Conservation (phyloP, 31 red algal species). For the Porphyra umbilicalis region DNA sequence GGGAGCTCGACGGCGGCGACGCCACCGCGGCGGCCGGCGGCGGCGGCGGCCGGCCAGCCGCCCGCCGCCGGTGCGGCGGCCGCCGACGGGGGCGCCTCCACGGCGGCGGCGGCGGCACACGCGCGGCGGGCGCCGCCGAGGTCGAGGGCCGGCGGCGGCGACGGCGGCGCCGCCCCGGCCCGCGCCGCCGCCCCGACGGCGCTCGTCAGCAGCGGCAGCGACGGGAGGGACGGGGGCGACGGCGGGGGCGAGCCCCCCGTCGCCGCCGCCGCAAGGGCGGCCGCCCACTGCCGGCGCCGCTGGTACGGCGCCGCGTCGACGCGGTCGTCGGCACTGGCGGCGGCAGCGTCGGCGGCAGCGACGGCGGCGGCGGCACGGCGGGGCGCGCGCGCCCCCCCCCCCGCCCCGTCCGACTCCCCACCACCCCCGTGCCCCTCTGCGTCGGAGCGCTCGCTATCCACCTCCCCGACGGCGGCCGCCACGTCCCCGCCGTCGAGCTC, state of each 20-base stretch:
- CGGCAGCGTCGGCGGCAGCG: not conserved
- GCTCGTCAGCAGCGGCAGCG: not conserved
- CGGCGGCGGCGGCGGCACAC: too few species aligned
- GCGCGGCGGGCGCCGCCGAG: too few species aligned
- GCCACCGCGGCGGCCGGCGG: not conserved
- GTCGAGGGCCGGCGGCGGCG: not conserved
- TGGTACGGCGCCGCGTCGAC: not conserved
- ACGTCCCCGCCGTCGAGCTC: too few species aligned
- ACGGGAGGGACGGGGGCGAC: not conserved
- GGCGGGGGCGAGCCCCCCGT: not conserved
- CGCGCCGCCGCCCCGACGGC: not conserved
- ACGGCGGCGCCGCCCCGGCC: not conserved
- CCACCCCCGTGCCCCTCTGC: too few species aligned
- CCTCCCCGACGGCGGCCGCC: too few species aligned
- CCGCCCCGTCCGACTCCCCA: too few species aligned
- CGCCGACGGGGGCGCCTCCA: not conserved
- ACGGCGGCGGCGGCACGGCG: not conserved
- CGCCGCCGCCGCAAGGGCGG: not conserved
- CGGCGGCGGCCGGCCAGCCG: too few species aligned
- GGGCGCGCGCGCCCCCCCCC: not conserved
- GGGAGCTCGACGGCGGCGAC: too few species aligned
- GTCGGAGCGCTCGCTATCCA: too few species aligned
- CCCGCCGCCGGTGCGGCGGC: too few species aligned
- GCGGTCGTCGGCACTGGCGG: not conserved
- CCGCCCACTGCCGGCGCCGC: not conserved